Evolutionary conservation across 1,139 yeast species (phyloP).

Genomic region (Pichia kudriavzevii): DNA sequence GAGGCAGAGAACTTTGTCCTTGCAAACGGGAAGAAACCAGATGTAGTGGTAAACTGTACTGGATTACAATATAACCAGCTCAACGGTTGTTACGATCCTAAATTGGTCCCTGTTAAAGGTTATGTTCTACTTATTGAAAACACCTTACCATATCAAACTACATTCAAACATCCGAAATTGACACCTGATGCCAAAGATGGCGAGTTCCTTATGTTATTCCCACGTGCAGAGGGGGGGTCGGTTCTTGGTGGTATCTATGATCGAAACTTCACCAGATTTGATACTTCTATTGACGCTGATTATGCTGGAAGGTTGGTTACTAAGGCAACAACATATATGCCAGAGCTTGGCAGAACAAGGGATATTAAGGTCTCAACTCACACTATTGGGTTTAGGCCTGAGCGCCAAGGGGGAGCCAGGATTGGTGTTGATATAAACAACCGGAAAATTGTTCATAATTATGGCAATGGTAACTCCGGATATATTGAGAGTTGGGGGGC

Average conservation of each 20-base stretch:
- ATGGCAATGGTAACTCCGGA: conserved; percentile 44
- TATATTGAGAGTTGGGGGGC: conserved; percentile 41
- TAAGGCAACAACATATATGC: conserved; percentile 35
- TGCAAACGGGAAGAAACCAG: conserved; percentile 27
- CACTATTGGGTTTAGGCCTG: conserved; percentile 44
- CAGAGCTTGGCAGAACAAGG: conserved; percentile 37
- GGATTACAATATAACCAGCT: conserved; percentile 35
- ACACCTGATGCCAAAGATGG: conserved; percentile 24
- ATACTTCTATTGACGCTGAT: conserved; percentile 31
- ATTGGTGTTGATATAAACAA: conserved; percentile 33
- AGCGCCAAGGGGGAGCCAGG: conserved; percentile 38
- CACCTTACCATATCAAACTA: conserved; percentile 27
- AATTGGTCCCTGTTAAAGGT: conserved; percentile 37
- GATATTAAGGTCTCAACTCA: conserved; percentile 34
- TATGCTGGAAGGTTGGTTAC: conserved; percentile 34
- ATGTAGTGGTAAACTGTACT: conserved; percentile 39
- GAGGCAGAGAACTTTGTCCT: conserved; percentile 29
- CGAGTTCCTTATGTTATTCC: conserved; percentile 41
- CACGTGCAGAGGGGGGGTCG: conserved; percentile 46
- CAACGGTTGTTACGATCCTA: conserved; percentile 31
- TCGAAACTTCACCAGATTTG: conserved; percentile 22
- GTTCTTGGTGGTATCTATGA: conserved; percentile 44
- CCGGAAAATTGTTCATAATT: conserved; percentile 38
- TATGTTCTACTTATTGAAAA: conserved; percentile 40
- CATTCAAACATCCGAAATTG: conserved; percentile 31